A percentile compares a stretch with the other conserved stretches of the same genome.
Conservation (phyloP, 345 rosid species). For the Citrus glauca region DNA sequence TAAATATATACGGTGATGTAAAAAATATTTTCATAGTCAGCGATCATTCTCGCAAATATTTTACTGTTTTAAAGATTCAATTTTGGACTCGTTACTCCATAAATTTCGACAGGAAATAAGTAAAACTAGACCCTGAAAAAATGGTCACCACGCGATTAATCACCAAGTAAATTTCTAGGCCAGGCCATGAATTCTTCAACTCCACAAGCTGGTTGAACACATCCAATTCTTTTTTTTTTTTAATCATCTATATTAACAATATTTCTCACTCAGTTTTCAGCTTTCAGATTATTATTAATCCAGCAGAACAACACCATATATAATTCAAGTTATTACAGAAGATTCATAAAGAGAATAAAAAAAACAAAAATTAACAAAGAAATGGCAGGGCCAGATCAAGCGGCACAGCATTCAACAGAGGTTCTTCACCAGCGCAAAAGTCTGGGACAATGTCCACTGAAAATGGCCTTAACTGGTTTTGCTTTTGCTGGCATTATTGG, state of each 20-base stretch:
- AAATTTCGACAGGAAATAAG: neutral
- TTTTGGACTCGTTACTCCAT: neutral
- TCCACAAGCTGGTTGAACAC: no score
- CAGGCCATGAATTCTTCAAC: neutral
- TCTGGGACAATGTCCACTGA: slow-evolving; percentile 29
- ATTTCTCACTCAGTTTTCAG: no score
- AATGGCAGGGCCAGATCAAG: slow-evolving; percentile 36
- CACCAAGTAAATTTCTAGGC: neutral
- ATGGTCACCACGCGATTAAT: neutral
- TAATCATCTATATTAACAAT: no score
- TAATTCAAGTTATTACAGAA: no score
- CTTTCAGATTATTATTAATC: no score
- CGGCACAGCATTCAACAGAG: slow-evolving; percentile 25
- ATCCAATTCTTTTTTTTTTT: no score
- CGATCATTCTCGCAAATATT: no score
- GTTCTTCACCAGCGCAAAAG: slow-evolving; percentile 32
- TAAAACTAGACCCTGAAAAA: neutral
- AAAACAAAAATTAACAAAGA: neutral
- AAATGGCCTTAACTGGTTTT: slow-evolving; percentile 43
- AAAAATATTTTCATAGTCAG: no score
- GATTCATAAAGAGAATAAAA: neutral
- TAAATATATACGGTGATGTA: no score
- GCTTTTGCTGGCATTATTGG: slow-evolving; percentile 39
- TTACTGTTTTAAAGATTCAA: neutral
- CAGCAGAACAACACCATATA: no score